phyloP scores from a whole-genome alignment of 768 basidiomycete genomes.

The Boletus reticuloceps region DNA sequence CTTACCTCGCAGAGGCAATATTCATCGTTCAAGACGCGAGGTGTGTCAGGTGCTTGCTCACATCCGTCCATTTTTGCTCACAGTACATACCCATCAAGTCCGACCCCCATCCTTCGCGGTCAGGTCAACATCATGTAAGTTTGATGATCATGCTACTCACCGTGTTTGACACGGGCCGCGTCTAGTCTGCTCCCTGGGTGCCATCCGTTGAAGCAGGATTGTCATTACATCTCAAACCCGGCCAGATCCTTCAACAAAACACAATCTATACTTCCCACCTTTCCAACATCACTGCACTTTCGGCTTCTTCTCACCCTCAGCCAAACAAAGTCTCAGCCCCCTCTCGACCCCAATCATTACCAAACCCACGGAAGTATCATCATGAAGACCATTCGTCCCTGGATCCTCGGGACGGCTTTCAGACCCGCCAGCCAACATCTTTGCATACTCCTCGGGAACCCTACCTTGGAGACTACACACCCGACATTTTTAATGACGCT shows the following conservation, averaged over 20 bases:
- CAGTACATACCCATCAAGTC: conserved; percentile 10
- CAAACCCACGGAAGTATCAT: conserved; percentile 3
- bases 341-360: conserved; percentile 11
- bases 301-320: conserved; percentile 6
- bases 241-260: conserved; percentile 51
- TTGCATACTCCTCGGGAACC: conserved; percentile 15
- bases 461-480: conserved; percentile 8
- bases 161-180: conserved; percentile 7
- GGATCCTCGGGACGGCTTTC: neutral
- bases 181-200: conserved; percentile 8
- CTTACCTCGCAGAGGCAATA: conserved; percentile 2
- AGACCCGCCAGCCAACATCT: conserved; percentile 2
- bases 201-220: conserved; percentile 29
- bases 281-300: neutral
- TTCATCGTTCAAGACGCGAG: conserved; percentile 10
- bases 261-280: conserved; percentile 10
- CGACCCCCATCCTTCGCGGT: conserved; percentile 3
- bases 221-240: conserved; percentile 51
- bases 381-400: neutral
- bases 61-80: conserved; percentile 5
- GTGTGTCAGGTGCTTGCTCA: conserved; percentile 18
- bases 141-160: neutral
- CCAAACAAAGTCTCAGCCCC: neutral
- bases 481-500: conserved; percentile 2
- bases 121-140: conserved; percentile 19